Evolutionary conservation across 164 flowering plant species (phyloP), one percentile per base, ranked within the genome.

Genomic region (Sedum album): DNA sequence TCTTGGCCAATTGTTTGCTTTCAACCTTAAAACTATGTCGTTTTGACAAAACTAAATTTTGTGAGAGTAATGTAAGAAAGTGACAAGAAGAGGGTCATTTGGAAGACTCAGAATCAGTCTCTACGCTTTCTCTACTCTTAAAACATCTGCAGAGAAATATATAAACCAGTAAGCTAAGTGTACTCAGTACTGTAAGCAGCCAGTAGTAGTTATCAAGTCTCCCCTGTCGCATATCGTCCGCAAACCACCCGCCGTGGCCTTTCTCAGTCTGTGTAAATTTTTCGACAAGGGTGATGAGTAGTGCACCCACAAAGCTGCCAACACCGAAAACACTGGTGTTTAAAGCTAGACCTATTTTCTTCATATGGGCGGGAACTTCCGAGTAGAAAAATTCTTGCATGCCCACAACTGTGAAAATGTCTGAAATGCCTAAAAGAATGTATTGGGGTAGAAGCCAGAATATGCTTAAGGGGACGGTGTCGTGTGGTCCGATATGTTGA

Each of bases 311-410:
- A 49, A 87, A 90, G 76, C 97, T 86, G 1, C 99, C 99, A 1
- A 90, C 89, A 13, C 99, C 97, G 66, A 92, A 95, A 9, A 95
- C 8, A 95, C 99, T 92, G 0, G 91, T 81, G 75, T 90, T 89
- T n/a, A 95, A 69, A 1, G 96, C 99, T 41, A 95, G 84, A 7
- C 91, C 99, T 83, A 82, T 86, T 0, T 96, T 90, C 72, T 82
- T 84, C 97, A 89, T 88, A 28, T 80, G 77, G 2, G 63, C 72
- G 0, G 99, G 97, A 20, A 92, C 97, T 73, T 88, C 91, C 6
- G 77, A 74, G 72, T 92, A 95, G 69, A 95, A 95, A 75, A 88
- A 95, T 75, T 94, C 97, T 70, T 95, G 99, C 97, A 95, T 92
- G 2, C 97, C 99, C 7, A 95, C 96, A 17, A 95, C 99, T 0